Conservation (phyloP, 2,329 filamentous ascomycete genomes). For the Fusarium circinatum region DNA sequence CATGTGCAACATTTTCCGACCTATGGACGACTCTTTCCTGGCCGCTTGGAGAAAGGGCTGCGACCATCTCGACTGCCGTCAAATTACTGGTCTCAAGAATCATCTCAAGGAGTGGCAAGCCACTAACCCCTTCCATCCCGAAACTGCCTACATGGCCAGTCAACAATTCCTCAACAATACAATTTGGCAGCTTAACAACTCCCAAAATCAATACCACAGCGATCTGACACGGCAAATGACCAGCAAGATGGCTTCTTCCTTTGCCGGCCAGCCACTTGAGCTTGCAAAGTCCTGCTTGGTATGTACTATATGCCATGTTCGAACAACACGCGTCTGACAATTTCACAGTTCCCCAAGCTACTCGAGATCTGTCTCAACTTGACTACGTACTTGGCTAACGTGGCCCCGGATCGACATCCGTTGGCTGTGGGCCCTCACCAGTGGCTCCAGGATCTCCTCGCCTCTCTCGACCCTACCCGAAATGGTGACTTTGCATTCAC, state of each 20-base stretch:
- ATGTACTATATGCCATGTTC: conserved; percentile 46
- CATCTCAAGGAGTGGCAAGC: conserved; percentile 62
- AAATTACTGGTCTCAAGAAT: conserved; percentile 69
- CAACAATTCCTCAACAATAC: conserved; percentile 74
- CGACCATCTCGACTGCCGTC: conserved; percentile 65
- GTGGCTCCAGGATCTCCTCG: conserved; percentile 75
- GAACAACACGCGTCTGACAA: conserved; percentile 15
- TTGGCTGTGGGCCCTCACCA: conserved; percentile 77
- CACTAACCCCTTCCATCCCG: conserved; percentile 61
- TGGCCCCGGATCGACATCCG: conserved; percentile 67
- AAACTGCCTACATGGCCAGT: conserved; percentile 66
- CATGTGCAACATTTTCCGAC: conserved; percentile 70
- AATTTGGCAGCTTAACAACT: conserved; percentile 68
- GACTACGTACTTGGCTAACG: conserved; percentile 76
- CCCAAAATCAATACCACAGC: conserved; percentile 14
- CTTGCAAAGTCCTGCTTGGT: conserved; percentile 79
- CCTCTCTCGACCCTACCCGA: conserved; percentile 75
- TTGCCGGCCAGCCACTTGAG: conserved; percentile 78
- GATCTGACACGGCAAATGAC: conserved; percentile 52
- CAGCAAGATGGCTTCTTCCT: conserved; percentile 73
- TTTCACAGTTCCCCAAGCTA: conserved; percentile 76
- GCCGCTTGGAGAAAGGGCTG: conserved; percentile 74
- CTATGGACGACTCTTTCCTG: conserved; percentile 73
- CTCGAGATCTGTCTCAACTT: conserved; percentile 80
- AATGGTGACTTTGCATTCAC: conserved; percentile 80